Evolutionary conservation across 2,329 filamentous ascomycete genomes (phyloP).

Genomic region (Seiridium cupressi): DNA sequence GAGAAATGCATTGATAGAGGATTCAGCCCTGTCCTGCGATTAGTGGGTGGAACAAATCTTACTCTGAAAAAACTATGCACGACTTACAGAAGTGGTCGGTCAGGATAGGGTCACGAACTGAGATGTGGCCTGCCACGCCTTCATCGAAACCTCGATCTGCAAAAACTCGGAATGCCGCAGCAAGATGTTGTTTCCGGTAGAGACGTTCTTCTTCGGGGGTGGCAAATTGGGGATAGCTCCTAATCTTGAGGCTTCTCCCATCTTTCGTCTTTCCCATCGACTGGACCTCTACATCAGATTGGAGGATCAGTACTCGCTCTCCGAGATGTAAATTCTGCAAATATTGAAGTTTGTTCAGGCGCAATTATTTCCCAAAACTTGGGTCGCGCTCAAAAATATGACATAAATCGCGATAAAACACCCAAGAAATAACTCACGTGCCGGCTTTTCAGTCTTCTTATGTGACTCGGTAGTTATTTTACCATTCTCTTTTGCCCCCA

Average conservation of each 20-base stretch:
- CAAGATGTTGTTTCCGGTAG: slow-evolving; percentile 59
- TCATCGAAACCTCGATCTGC: slow-evolving; percentile 61
- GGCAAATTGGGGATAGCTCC: slow-evolving; percentile 38
- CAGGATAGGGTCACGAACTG: slow-evolving; percentile 59
- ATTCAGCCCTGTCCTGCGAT: slow-evolving; percentile 19
- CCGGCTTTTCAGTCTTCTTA: too few relatives aligned
- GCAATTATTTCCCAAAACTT: too few relatives aligned
- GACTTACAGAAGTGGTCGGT: slow-evolving; percentile 56
- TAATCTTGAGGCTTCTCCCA: slow-evolving; percentile 24
- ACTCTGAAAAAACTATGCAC: not conserved
- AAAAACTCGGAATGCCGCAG: slow-evolving; percentile 61
- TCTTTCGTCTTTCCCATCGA: slow-evolving; percentile 23
- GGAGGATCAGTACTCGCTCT: too few relatives aligned
- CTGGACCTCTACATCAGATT: not conserved
- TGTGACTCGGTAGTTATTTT: too few relatives aligned
- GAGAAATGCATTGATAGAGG: slow-evolving; percentile 57
- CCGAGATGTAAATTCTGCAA: too few relatives aligned
- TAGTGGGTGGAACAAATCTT: slow-evolving; percentile 29
- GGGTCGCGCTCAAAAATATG: too few relatives aligned
- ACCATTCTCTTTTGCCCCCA: too few relatives aligned
- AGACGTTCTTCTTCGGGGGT: slow-evolving; percentile 51
- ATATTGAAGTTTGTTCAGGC: too few relatives aligned
- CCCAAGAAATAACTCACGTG: too few relatives aligned
- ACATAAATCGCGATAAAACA: too few relatives aligned
- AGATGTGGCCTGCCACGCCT: slow-evolving; percentile 63